phyloP scores from a whole-genome alignment of 2,329 filamentous ascomycete genomes.

The Teratosphaeria viscida region DNA sequence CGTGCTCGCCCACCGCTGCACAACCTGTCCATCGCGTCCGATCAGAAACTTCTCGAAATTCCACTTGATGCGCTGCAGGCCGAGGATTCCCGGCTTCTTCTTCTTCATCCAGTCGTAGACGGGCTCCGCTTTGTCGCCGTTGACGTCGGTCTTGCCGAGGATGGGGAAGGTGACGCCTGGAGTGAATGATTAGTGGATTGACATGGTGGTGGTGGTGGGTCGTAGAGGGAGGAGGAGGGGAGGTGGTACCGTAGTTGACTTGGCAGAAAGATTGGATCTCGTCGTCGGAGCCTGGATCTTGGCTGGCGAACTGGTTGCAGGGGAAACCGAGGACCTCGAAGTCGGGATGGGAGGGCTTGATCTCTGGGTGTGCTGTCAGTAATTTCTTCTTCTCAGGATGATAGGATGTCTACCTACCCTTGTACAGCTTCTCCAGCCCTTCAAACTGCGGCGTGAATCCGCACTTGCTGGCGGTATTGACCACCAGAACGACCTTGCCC shows the following conservation, averaged over 20 bases:
- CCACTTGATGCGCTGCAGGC: slow-evolving; percentile 91
- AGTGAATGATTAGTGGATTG: neutral
- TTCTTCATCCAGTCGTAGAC: slow-evolving; percentile 66
- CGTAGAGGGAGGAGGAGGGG: neutral
- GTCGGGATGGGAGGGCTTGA: slow-evolving; percentile 59
- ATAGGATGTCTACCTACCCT: slow-evolving; percentile 29
- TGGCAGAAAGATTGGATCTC: slow-evolving; percentile 66
- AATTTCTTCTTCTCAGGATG: neutral
- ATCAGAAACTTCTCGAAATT: slow-evolving; percentile 99
- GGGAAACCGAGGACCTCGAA: slow-evolving; percentile 91
- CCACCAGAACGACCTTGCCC: slow-evolving; percentile 87
- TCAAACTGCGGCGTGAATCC: slow-evolving; percentile 95
- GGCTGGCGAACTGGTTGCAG: slow-evolving; percentile 91
- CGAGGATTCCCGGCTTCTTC: slow-evolving; percentile 70
- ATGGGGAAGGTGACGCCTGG: slow-evolving; percentile 69
- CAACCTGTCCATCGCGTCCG: slow-evolving; percentile 74
- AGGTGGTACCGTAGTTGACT: slow-evolving; percentile 63
- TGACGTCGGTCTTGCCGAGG: slow-evolving; percentile 86
- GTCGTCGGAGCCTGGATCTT: slow-evolving; percentile 68
- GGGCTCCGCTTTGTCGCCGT: slow-evolving; percentile 70
- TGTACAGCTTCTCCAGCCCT: slow-evolving; percentile 84
- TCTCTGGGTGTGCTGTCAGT: slow-evolving; percentile 19
- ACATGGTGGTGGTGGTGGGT: neutral
- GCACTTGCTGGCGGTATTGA: slow-evolving; percentile 98
- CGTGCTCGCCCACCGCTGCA: slow-evolving; percentile 74